Base-by-base conservation (phyloP, 2,329 filamentous ascomycete genomes). In the Fusarium poae region DNA sequence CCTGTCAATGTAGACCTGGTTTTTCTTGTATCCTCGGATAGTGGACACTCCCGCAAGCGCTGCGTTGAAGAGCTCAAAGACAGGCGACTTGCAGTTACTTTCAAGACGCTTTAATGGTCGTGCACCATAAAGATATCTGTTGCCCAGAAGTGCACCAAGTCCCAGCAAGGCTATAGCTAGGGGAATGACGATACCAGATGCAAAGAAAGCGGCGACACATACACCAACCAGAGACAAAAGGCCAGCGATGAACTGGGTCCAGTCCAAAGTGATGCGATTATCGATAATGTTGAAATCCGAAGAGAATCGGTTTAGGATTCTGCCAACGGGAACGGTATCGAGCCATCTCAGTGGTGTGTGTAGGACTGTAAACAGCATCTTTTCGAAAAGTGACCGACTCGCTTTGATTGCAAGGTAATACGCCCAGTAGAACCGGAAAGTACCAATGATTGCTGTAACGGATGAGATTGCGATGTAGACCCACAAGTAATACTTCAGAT, bases 1-100 rank as follows among this genome's bases (percentile, higher is more conserved):
- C 57, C 88, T 85, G 13, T 89, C 83, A 45, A 92, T 82, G 68
- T 93, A 95, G 1, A 84, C 83, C 21, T 88, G 82, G 0, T 83
- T 81, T 80, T 92, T 93, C 67, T 88, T 88, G 70, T 92, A 95
- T 0, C 91, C 90, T 15, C 92, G 88, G 53, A 96, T 92, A 0
- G 92, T 94, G 2, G 88, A 83, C 20, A 96, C 87, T 7, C 92
- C 92, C 0, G 87, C 85, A 12, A 95, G 84, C 0, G 91, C 88
- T 2, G 91, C 89, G 13, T 89, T 90, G 72, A 95, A 94, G 65
- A 92, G 89, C 76, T 95, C 92, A 71, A 93, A 94, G 1, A 95
- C 88, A 0, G 92, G 92, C 0, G 89, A 92, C 77, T 93, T 94
- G 57, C 88, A 86, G 5, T 86, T 92, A 68, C 89, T 92, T 77